Evolutionary conservation across 179 eudicot species (phyloP).

Genomic region (Heliamphora pulchella): DNA sequence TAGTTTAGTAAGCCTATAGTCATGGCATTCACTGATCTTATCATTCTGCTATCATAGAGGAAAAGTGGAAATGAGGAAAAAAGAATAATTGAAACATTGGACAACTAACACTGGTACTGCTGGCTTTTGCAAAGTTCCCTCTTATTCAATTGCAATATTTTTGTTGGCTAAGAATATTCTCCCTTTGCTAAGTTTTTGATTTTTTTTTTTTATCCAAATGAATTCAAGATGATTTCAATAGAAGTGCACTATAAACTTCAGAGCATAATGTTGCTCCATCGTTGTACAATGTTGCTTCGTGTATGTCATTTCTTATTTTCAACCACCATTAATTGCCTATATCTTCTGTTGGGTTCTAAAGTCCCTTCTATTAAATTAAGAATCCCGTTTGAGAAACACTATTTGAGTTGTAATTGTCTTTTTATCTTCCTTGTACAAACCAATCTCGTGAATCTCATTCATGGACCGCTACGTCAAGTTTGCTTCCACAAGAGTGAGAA

Average conservation of each 20-base stretch:
- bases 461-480: too few relatives aligned
- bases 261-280: not conserved
- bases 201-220: not conserved
- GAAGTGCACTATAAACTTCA: not conserved
- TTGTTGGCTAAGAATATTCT: not conserved
- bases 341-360: too few relatives aligned
- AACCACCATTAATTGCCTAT: too few relatives aligned
- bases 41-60: not conserved
- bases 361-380: too few relatives aligned
- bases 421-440: too few relatives aligned
- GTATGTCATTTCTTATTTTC: too few relatives aligned
- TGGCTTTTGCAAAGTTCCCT: not conserved
- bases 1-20: not conserved
- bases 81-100: slow-evolving; percentile 4
- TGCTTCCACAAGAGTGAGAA: too few relatives aligned
- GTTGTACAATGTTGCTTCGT: too few relatives aligned
- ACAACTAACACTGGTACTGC: not conserved
- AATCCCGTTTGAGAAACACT: too few relatives aligned
- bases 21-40: not conserved
- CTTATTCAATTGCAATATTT: not conserved
- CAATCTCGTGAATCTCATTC: too few relatives aligned
- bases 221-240: not conserved
- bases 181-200: not conserved
- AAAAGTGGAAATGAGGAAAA: not conserved
- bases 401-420: too few relatives aligned